Evolutionary conservation across 192 early-diverging fungal genomes (phyloP).

Genomic region (Entrophospora sp.): DNA sequence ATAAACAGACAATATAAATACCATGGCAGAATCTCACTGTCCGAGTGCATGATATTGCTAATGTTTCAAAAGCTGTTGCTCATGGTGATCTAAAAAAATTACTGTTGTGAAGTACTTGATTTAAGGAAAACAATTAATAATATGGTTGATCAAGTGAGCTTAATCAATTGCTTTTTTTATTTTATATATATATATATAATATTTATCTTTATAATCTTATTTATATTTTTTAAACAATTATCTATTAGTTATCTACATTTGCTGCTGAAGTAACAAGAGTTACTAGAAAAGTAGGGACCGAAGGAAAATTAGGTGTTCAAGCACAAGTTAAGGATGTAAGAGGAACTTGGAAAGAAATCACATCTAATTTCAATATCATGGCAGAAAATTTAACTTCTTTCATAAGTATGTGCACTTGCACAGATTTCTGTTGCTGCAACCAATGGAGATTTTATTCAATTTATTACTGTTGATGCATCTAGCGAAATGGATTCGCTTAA

Average conservation of each 20-base stretch:
- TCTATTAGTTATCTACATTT: constrained; percentile 33
- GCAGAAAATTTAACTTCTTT: constrained; percentile 59
- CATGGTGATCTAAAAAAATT: constrained; percentile 56
- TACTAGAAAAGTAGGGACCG: constrained; percentile 64
- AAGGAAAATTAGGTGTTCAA: constrained; percentile 71
- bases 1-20: constrained; percentile 57
- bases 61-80: constrained; percentile 54
- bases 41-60: constrained; percentile 61
- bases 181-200: background rate
- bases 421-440: constrained; percentile 66
- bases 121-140: constrained; percentile 65
- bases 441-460: constrained; percentile 58
- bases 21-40: constrained; percentile 61
- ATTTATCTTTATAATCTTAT: background rate
- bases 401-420: constrained; percentile 77
- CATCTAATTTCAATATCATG: constrained; percentile 68
- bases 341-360: constrained; percentile 72
- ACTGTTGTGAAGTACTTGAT: constrained; percentile 58
- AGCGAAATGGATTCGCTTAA: constrained; percentile 81
- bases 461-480: constrained; percentile 70
- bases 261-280: constrained; percentile 64
- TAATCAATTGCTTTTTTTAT: background rate
- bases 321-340: constrained; percentile 62
- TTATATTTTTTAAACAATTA: background rate
- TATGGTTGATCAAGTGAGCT: constrained; percentile 51